Base-by-base conservation (phyloP, 2,329 filamentous ascomycete genomes). In the Thermochaetoides dissita region DNA sequence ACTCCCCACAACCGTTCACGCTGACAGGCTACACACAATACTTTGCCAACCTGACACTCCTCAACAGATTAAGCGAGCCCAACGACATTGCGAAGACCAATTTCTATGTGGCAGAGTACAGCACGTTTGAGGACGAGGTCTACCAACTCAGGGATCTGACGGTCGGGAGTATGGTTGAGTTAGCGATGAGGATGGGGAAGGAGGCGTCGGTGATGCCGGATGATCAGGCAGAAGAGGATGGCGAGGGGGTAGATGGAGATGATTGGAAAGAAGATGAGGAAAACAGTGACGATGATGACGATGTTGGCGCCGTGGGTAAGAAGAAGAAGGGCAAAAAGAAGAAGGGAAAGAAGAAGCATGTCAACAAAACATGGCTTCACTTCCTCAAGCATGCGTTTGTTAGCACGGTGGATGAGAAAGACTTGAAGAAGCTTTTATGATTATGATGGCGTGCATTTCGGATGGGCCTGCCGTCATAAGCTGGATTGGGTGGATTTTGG, bases 21-120 rank as follows among this genome's bases (percentile, higher is more conserved):
- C 68, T 88, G 47, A 70, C 81, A 3, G 78, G 84, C 6, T 95
- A 86, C 60, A 86, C 78, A 4, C 91, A 98, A 55, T 95, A 93
- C 60, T 95, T 78, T 60, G 87, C 89, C 46, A 98, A 98, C 59
- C 65, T 98, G n/a, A 96, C 89, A 0, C 17, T 24, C 17, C 17
- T 24, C 17, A 24, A 24, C 17, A 24, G 17, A 3, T 5, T 24
- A 24, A 24, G 17, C 3, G 17, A 24, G 17, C 17, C 5, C 17
- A 24, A 24, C 17, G 17, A 24, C 17, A 24, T 5, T 5, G 5
- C 17, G 17, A 24, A 5, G 17, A 5, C 17, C 17, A 24, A 24
- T 24, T 35, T 35, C 34, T 96, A 76, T 55, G 72, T 94, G 56
- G 67, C 94, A 38, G 86, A 94, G 59, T 98, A 98, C 59, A 79